Percentiles rank a stretch among this genome's conserved stretches.
Conservation (phyloP, 805 yeast species). For the Isabelozyma rhagii region DNA sequence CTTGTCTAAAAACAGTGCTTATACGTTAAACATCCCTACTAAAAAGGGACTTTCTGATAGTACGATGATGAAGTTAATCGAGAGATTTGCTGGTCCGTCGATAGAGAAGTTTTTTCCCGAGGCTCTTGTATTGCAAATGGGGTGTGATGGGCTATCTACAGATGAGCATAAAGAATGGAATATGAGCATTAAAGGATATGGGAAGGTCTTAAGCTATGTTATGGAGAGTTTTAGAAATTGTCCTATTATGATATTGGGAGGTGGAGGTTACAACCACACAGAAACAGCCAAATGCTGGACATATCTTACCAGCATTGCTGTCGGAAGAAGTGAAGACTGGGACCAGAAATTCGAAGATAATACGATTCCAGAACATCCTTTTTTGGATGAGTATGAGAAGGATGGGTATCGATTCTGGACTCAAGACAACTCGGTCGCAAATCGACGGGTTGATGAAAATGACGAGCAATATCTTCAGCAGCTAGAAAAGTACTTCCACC, state of each 20-base stretch:
- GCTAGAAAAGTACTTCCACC: constrained; percentile 10
- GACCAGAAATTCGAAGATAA: not conserved
- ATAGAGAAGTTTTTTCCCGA: constrained; percentile 41
- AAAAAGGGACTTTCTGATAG: constrained; percentile 53
- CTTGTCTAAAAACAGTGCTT: constrained; percentile 31
- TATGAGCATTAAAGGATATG: constrained; percentile 51
- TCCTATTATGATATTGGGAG: constrained; percentile 59
- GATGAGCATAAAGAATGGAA: constrained; percentile 72
- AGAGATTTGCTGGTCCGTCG: constrained; percentile 43
- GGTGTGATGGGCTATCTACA: constrained; percentile 70
- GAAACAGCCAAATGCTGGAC: constrained; percentile 66
- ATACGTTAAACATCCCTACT: constrained; percentile 52
- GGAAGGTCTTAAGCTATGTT: constrained; percentile 26
- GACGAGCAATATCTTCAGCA: constrained; percentile 22
- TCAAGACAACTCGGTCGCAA: constrained; percentile 16
- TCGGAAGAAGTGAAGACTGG: constrained; percentile 11
- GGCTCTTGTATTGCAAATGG: constrained; percentile 62
- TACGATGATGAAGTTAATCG: constrained; percentile 33
- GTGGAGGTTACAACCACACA: constrained; percentile 70
- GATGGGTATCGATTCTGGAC: constrained; percentile 53
- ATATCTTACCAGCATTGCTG: constrained; percentile 28
- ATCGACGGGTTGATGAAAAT: constrained; percentile 30
- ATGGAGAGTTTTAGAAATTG: constrained; percentile 10
- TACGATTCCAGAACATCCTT: constrained; percentile 50
- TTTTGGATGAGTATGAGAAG: constrained; percentile 38